Evolutionary conservation across 2,329 filamentous ascomycete species (phyloP).

Genomic region (Bipolaris bicolor): DNA sequence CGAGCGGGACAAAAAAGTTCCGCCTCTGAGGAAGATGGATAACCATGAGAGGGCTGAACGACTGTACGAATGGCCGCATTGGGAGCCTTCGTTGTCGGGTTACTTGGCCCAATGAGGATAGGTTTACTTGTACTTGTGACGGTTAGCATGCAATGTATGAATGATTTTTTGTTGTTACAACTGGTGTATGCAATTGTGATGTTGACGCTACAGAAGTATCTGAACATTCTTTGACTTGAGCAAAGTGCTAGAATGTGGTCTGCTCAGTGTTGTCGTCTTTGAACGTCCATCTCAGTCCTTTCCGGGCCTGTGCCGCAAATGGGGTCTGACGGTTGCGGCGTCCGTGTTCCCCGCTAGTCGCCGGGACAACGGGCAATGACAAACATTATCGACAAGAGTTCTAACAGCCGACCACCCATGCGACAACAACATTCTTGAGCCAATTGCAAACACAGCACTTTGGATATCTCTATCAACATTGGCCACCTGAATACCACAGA

Average conservation of each 20-base stretch:
- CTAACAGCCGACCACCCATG: conserved; percentile 12
- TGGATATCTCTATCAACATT: conserved; percentile 6
- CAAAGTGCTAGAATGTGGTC: background rate
- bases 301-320: background rate
- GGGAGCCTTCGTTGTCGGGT: conserved; percentile 36
- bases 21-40: conserved; percentile 27
- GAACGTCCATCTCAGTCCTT: background rate
- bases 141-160: conserved; percentile 49
- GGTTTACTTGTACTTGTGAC: conserved; percentile 47
- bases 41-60: conserved; percentile 25
- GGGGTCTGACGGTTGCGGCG: conserved; percentile 1
- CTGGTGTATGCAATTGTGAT: background rate
- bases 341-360: conserved; percentile 6
- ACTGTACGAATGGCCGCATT: conserved; percentile 25
- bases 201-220: background rate
- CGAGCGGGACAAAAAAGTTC: conserved; percentile 22
- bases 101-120: conserved; percentile 37
- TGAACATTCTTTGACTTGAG: background rate
- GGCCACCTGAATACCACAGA: conserved; percentile 5
- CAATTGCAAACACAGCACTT: conserved; percentile 7
- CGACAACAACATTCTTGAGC: conserved; percentile 10
- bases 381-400: conserved; percentile 14
- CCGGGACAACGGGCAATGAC: conserved; percentile 18
- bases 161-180: conserved; percentile 27
- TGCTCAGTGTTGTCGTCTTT: background rate